Conservation (phyloP, 2,329 filamentous ascomycete species). For the Phaeosphaeria sp. region DNA sequence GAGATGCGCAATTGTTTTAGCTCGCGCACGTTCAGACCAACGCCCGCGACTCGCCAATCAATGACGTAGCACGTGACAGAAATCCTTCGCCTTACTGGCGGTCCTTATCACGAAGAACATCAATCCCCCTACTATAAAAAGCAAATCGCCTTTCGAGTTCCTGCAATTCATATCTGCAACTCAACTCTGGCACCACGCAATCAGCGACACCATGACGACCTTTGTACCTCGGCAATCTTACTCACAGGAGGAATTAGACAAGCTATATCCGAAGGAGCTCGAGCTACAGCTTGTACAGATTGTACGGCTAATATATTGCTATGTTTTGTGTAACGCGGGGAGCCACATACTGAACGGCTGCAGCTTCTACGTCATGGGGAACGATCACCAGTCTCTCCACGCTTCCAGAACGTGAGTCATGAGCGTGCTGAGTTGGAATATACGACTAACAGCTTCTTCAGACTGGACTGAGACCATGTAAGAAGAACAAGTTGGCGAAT, state of each 20-base stretch:
- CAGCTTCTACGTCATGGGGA: slow-evolving; percentile 58
- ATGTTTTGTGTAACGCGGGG: neutral
- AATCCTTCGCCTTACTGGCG: slow-evolving; percentile 10
- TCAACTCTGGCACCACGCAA: neutral
- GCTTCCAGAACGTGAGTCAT: slow-evolving; percentile 76
- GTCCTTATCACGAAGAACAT: neutral
- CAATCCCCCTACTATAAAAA: neutral
- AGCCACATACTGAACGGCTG: slow-evolving; percentile 8
- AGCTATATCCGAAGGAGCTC: slow-evolving; percentile 80
- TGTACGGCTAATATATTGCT: slow-evolving; percentile 49
- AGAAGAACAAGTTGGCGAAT: slow-evolving; percentile 1
- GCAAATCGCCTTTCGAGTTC: neutral
- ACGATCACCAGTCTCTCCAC: slow-evolving; percentile 84
- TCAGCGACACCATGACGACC: slow-evolving; percentile 70
- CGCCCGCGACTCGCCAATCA: slow-evolving; percentile 10
- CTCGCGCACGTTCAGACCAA: slow-evolving; percentile 11
- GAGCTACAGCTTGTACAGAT: slow-evolving; percentile 91
- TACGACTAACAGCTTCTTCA: slow-evolving; percentile 15
- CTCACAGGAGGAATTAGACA: slow-evolving; percentile 76
- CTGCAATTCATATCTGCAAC: neutral
- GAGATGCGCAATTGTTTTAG: slow-evolving; percentile 1
- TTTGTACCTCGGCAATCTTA: slow-evolving; percentile 78
- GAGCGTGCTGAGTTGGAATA: neutral
- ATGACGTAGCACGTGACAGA: slow-evolving; percentile 32
- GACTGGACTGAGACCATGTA: slow-evolving; percentile 45